Conservation (phyloP, 371 early-diverging fungal genomes). For the Sporodiniella umbellata region DNA sequence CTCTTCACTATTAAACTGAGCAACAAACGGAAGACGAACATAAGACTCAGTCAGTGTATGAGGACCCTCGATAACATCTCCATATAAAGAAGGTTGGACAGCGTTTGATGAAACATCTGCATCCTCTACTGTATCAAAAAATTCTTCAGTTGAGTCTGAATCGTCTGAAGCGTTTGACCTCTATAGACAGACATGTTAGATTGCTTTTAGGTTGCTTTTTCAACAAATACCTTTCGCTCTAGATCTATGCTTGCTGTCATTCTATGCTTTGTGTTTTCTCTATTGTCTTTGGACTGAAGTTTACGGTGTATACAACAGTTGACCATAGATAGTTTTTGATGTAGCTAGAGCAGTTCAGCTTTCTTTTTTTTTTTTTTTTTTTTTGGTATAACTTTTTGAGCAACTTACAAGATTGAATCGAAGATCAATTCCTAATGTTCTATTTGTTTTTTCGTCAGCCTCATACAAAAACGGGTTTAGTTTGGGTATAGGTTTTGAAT, state of each 20-base stretch:
- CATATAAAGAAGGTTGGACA: neutral
- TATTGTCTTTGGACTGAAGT: conserved; percentile 9
- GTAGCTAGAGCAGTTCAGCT: conserved; percentile 35
- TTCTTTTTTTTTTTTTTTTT: too few species aligned
- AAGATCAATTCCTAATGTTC: conserved; percentile 63
- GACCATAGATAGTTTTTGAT: conserved; percentile 91
- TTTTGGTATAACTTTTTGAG: too few species aligned
- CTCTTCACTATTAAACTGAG: conserved; percentile 8
- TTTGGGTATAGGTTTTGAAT: conserved; percentile 51
- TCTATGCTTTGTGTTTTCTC: neutral
- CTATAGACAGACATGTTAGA: too few species aligned
- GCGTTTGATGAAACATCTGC: conserved; percentile 4
- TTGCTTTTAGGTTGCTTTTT: too few species aligned
- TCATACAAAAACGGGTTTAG: conserved; percentile 36
- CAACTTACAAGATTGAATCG: conserved; percentile 61
- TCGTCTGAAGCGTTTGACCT: conserved; percentile 8
- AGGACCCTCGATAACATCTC: conserved; percentile 1
- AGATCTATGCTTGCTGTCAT: too few species aligned
- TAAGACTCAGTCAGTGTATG: neutral
- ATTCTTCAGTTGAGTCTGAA: conserved; percentile 13
- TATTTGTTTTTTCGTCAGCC: conserved; percentile 3
- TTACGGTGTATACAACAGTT: conserved; percentile 79
- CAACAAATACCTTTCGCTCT: too few species aligned
- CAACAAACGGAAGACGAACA: conserved; percentile 2
- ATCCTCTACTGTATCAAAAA: conserved; percentile 18